Percentiles rank a stretch among this genome's conserved stretches.
Conservation (phyloP, 305 asterid genomes). For the Lippia alba region DNA sequence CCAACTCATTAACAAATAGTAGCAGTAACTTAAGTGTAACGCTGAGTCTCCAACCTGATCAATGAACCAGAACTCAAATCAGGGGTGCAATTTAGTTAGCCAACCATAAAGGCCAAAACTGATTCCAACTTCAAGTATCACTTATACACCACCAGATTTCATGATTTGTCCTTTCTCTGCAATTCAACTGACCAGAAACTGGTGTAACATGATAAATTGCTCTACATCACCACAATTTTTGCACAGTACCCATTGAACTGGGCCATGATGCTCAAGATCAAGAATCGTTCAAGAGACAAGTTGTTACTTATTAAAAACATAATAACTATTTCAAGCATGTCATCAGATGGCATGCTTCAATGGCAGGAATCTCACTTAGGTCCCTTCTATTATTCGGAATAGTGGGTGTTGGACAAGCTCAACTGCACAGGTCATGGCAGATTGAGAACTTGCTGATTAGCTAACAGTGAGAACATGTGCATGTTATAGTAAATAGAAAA, state of each 20-base stretch:
- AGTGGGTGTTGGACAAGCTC: constrained; percentile 13
- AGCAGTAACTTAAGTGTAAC: constrained; percentile 84
- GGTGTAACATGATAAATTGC: not conserved
- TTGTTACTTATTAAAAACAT: not conserved
- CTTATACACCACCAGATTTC: constrained; percentile 12
- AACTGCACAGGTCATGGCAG: not conserved
- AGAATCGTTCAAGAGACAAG: too few relatives aligned
- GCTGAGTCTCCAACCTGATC: constrained; percentile 95
- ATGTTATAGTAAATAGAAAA: too few relatives aligned
- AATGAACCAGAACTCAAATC: constrained; percentile 32
- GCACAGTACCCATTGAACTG: not conserved
- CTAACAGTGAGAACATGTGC: not conserved
- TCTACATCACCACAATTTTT: constrained; percentile 8
- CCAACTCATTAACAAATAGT: constrained; percentile 81
- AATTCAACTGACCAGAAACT: constrained; percentile 14
- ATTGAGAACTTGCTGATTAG: not conserved
- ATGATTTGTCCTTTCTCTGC: constrained; percentile 14
- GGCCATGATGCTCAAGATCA: constrained; percentile 5
- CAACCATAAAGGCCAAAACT: constrained; percentile 9
- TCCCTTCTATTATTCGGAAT: not conserved
- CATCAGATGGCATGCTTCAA: not conserved
- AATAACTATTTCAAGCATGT: constrained; percentile 20
- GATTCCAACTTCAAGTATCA: constrained; percentile 11
- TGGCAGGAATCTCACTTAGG: constrained; percentile 6
- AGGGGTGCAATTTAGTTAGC: constrained; percentile 25